Evolutionary conservation across 2,329 filamentous ascomycete genomes (phyloP), one percentile per base, ranked within the genome.

Genomic region (Colletotrichum lini): DNA sequence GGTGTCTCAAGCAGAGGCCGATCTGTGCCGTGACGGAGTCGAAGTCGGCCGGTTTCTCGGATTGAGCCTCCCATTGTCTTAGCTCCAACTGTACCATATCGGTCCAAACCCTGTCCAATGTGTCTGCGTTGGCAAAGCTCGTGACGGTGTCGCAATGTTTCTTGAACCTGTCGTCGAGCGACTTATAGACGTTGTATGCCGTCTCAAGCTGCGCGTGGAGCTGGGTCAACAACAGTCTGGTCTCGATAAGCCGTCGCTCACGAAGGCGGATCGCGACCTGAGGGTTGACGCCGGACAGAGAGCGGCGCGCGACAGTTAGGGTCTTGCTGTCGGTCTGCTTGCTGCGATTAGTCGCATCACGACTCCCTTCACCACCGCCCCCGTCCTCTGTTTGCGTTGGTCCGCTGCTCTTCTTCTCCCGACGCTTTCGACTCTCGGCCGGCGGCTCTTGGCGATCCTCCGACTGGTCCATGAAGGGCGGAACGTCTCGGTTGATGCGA

Each of bases 111-210:
- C 16, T 54, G 16, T 65, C 30, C 47, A 65, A 15, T 5, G 66
- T 72, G n/a, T 54, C 35, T 26, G 63, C 44, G 21, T 54, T 49
- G 18, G 42, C 69, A 21, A 47, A 65, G 18, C 15, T 18, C 40
- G 47, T 70, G 23, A 65, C 12, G 15, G 40, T 15, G 5, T 15
- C 42, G 26, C 47, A 10, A 8, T 65, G 40, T 12, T 5, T 18
- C 23, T 23, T 40, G 30, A 72, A 72, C 8, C 42, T 56, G 13
- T 57, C 15, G 6, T 59, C 18, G 12, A 35, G 21, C 2, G 30
- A n/a, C 23, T 54, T 49, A 53, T 69, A 65, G 47, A 70, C 35
- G 12, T 58, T 23, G 49, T 65, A 42, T n/a, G 70, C 70, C n/a
- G 52, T 44, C 13, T 54, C n/a, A 16, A 72, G 59, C 38, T 72